These are phyloP conservation scores for Pestalotiopsis sp. DNA, from an alignment of 2,329 filamentous ascomycete genomes.

Conservation along the genomic window DNA sequence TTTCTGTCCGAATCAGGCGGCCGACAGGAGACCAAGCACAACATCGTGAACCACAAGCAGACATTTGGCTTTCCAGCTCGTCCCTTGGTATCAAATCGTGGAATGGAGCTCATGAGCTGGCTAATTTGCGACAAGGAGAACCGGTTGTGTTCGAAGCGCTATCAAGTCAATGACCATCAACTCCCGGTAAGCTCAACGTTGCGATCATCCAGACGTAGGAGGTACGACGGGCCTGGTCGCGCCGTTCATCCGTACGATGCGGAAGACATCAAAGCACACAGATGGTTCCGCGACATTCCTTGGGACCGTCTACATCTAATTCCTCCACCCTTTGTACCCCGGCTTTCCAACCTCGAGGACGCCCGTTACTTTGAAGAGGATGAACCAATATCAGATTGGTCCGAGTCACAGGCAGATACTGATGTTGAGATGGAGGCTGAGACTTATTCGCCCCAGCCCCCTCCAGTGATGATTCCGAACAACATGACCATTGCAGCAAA, in stretches of 20 bases:
- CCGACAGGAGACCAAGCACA: slow-evolving; percentile 81
- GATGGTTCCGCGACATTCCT: slow-evolving; percentile 79
- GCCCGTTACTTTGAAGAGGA: slow-evolving; percentile 92
- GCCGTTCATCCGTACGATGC: slow-evolving; percentile 85
- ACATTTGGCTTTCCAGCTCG: slow-evolving; percentile 73
- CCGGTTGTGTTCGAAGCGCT: slow-evolving; percentile 77
- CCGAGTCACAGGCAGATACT: slow-evolving; percentile 42
- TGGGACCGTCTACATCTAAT: slow-evolving; percentile 77
- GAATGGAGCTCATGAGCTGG: slow-evolving; percentile 74
- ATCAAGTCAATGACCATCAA: slow-evolving; percentile 65
- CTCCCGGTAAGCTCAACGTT: slow-evolving; percentile 15
- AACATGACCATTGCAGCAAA: background rate
- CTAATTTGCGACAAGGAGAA: slow-evolving; percentile 75
- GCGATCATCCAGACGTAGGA: slow-evolving; percentile 29
- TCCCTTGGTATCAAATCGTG: slow-evolving; percentile 68
- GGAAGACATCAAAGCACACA: slow-evolving; percentile 85
- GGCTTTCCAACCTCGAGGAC: slow-evolving; percentile 68
- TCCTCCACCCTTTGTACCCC: slow-evolving; percentile 78
- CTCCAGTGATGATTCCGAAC: background rate
- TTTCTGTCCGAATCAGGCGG: slow-evolving; percentile 77
- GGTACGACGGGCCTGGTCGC: slow-evolving; percentile 42
- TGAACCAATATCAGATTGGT: slow-evolving; percentile 68
- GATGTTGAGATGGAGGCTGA: slow-evolving; percentile 34
- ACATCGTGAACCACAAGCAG: slow-evolving; percentile 75
- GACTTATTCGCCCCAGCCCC: background rate